phyloP scores from a whole-genome alignment of 495 filamentous ascomycete genomes.

The Penicillium cosmopolitanum region DNA sequence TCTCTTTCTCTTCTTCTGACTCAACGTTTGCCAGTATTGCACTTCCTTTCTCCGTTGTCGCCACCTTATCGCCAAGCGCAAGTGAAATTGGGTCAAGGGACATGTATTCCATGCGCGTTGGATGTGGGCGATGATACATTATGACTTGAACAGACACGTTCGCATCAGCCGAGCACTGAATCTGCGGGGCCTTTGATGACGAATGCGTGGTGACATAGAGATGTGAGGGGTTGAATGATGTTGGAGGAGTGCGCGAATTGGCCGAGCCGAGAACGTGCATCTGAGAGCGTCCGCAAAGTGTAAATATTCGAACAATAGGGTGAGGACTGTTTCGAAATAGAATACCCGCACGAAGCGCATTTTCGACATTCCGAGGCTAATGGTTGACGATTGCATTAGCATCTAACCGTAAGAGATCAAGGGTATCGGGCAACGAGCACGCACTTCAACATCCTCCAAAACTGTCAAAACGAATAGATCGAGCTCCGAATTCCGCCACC shows the following conservation, averaged over 20 bases:
- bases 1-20: conserved; percentile 63
- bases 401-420: neutral
- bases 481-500: conserved; percentile 90
- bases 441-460: conserved; percentile 87
- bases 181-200: conserved; percentile 62
- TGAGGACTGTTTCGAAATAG: conserved; percentile 84
- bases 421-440: conserved; percentile 10
- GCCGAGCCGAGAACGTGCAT: conserved; percentile 85
- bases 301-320: conserved; percentile 77
- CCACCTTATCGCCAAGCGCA: conserved; percentile 76
- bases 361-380: conserved; percentile 77
- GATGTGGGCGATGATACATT: conserved; percentile 83
- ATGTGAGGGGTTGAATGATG: conserved; percentile 66
- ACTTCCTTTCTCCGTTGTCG: conserved; percentile 31
- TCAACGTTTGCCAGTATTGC: conserved; percentile 36
- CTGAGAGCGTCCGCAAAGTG: conserved; percentile 77
- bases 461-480: conserved; percentile 91
- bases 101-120: conserved; percentile 93
- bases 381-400: conserved; percentile 13
- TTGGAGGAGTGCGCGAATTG: conserved; percentile 58
- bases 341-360: conserved; percentile 80
- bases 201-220: conserved; percentile 68
- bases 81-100: conserved; percentile 88
- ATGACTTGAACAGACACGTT: conserved; percentile 79
- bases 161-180: conserved; percentile 67